Evolutionary conservation across 805 yeast species (phyloP).

Genomic region (Lachancea waltii): DNA sequence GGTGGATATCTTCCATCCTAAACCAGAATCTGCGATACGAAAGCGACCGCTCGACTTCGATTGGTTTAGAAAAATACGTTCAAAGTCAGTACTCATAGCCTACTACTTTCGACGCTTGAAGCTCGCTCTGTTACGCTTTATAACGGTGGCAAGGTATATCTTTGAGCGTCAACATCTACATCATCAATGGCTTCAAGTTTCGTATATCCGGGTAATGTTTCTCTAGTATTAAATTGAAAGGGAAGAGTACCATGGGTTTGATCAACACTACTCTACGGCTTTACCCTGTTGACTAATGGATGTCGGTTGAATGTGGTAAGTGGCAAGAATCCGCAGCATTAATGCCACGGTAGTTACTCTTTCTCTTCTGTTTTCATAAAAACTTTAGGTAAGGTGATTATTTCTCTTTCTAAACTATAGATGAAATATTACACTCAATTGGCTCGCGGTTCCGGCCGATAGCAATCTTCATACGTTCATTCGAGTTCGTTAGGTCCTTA

Average conservation of each 20-base stretch:
- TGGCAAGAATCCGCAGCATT: no score
- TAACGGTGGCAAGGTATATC: background rate
- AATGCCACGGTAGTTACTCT: no score
- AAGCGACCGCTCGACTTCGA: constrained; percentile 79
- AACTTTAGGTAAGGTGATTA: no score
- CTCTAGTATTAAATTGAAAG: background rate
- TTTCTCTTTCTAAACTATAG: no score
- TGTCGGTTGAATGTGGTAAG: no score
- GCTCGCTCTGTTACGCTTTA: background rate
- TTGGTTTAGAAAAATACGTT: constrained; percentile 83
- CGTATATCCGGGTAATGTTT: background rate
- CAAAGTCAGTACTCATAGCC: constrained; percentile 60
- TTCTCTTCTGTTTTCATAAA: no score
- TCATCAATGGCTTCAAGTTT: background rate
- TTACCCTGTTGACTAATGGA: no score
- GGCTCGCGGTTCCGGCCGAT: background rate
- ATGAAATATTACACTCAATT: background rate
- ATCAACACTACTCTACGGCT: no score
- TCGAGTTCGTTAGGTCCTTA: background rate
- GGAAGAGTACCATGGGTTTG: no score
- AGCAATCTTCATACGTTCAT: background rate
- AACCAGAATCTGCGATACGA: constrained; percentile 93
- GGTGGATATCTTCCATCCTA: constrained; percentile 82
- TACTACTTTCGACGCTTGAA: no score
- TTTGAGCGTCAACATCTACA: background rate